Percentiles rank a stretch among this genome's conserved stretches.
Evolutionary conservation across 2,329 filamentous ascomycete genomes (phyloP).

Genomic region (Sporothrix variecibatus): DNA sequence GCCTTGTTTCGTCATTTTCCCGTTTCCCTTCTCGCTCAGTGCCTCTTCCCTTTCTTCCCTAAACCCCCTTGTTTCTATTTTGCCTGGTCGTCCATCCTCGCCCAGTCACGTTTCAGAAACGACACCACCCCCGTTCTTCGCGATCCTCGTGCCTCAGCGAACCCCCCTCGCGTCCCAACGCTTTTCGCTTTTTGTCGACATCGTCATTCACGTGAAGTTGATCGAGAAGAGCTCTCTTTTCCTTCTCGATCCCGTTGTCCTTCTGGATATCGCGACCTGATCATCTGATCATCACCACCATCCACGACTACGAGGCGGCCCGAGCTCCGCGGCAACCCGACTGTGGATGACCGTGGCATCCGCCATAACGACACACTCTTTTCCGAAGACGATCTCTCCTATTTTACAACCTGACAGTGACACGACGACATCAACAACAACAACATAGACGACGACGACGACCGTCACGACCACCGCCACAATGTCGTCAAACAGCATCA

Average conservation of each 20-base stretch:
- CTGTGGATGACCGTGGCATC: slow-evolving; percentile 22
- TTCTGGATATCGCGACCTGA: not conserved
- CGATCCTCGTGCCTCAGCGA: slow-evolving; percentile 1
- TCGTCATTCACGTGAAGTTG: slow-evolving; percentile 3
- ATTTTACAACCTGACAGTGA: not conserved
- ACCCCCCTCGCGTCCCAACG: not conserved
- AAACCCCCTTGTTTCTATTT: slow-evolving; percentile 12
- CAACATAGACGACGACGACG: slow-evolving; percentile 18
- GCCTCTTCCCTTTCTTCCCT: not conserved
- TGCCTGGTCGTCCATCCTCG: not conserved
- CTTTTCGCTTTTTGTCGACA: not conserved
- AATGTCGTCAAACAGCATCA: slow-evolving; percentile 67
- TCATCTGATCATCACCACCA: not conserved
- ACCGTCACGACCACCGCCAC: slow-evolving; percentile 42
- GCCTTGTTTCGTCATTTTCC: slow-evolving; percentile 20
- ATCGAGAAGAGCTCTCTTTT: not conserved
- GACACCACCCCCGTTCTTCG: slow-evolving; percentile 4
- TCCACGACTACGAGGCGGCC: not conserved
- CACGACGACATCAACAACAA: not conserved
- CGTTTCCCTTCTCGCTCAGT: slow-evolving; percentile 2
- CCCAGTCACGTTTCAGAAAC: slow-evolving; percentile 21
- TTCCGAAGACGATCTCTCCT: not conserved
- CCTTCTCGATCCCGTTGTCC: not conserved
- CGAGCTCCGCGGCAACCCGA: slow-evolving; percentile 9
- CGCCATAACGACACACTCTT: slow-evolving; percentile 16